Base-by-base conservation (phyloP, 768 basidiomycete species). In the Cystobasidium ongulense region DNA sequence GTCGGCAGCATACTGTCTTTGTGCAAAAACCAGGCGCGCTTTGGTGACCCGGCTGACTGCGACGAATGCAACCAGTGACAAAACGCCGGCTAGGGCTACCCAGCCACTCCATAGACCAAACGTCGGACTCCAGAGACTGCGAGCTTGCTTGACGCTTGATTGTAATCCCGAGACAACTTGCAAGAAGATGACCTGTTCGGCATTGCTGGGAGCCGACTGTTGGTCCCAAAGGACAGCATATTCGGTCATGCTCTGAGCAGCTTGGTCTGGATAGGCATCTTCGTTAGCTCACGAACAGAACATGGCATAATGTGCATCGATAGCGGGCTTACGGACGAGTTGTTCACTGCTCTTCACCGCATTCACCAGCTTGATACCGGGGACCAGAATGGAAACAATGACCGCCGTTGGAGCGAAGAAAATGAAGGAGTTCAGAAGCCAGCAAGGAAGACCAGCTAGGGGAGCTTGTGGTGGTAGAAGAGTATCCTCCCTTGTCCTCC, bases 31-130 rank as follows among this genome's bases (percentile, higher is more conserved):
- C 5, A 71, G 68, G 17, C 68, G 68, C 27, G 52, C 36, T 23
- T 54, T 59, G 50, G 68, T 71, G 68, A 71, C 68, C 10, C 68
- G 68, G 25, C 23, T 54, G 29, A 71, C 68, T 3, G 36, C 54
- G 5, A 71, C 13, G 53, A 54, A 71, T 1, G 68, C 50, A 17
- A 59, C 29, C 31, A 54, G 8, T 23, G 52, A 46, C 25, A 71
- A 31, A n/a, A 52, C 29, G 43, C 36, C 39, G 29, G 65, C 65
- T 15, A 67, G 39, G 17, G 65, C 65, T 41, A 53, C 65, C 29
- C 39, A 67, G 7, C 38, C 65, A 52, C 57, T 59, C 57, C 57
- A 59, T 13, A 35, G 25, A 29, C 25, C 33, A 35, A 29, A 59
- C 4, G 57, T 27, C 1, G 57, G 29, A 4, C 33, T 29, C 57